These are phyloP conservation scores for Aureobasidium vineae DNA, from an alignment of 2,329 filamentous ascomycete species.

Conservation along the genomic window DNA sequence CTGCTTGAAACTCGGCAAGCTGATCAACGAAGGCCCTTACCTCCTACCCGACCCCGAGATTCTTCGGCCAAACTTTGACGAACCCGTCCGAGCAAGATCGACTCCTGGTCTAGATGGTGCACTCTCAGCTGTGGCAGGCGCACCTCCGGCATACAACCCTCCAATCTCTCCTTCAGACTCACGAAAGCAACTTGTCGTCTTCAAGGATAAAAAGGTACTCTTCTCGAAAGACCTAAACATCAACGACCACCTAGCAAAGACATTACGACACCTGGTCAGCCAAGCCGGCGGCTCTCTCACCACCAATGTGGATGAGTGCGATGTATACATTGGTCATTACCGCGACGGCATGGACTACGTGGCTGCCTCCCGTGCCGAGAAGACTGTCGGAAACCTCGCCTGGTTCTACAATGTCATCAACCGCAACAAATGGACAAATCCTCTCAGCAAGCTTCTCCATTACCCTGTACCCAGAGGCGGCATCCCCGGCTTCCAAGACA, in stretches of 20 bases:
- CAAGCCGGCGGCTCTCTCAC: conserved; percentile 70
- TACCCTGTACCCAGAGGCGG: conserved; percentile 79
- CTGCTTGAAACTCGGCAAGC: conserved; percentile 86
- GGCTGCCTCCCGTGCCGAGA: conserved; percentile 69
- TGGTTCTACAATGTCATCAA: conserved; percentile 95
- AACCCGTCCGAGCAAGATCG: conserved; percentile 31
- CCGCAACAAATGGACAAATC: conserved; percentile 83
- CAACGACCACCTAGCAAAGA: conserved; percentile 61
- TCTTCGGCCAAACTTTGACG: conserved; percentile 46
- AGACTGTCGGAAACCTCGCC: conserved; percentile 85
- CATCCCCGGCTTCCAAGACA: conserved; percentile 72
- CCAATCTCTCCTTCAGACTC: conserved; percentile 45
- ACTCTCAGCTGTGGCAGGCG: conserved; percentile 52
- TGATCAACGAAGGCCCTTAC: conserved; percentile 87
- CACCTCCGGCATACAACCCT: conserved; percentile 39
- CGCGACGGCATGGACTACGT: conserved; percentile 78
- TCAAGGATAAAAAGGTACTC: conserved; percentile 73
- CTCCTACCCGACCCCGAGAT: conserved; percentile 82
- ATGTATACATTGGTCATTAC: conserved; percentile 85
- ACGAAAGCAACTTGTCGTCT: conserved; percentile 64
- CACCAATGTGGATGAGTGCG: conserved; percentile 63
- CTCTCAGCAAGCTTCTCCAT: conserved; percentile 77
- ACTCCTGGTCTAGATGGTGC: conserved; percentile 63
- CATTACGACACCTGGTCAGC: conserved; percentile 68
- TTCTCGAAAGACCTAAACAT: conserved; percentile 73